Percentiles rank a stretch among this genome's conserved stretches.
Evolutionary conservation across 2,329 filamentous ascomycete species (phyloP).

Genomic region (Exophiala alcalophila): DNA sequence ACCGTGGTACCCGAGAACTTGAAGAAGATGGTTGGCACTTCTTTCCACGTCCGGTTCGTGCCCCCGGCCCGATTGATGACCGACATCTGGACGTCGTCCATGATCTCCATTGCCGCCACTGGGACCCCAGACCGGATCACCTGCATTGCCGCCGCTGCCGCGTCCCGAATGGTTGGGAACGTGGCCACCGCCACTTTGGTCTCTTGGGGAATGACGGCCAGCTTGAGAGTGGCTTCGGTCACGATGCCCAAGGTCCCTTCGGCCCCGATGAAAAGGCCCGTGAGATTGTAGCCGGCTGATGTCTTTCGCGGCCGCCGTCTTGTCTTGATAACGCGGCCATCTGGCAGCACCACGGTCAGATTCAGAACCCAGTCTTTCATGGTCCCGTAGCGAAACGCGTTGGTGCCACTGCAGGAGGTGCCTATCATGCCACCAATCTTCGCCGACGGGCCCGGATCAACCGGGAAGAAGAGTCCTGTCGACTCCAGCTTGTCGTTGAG

Average conservation of each 20-base stretch:
- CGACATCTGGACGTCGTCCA: constrained; percentile 85
- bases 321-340: constrained; percentile 68
- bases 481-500: constrained; percentile 72
- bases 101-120: constrained; percentile 76
- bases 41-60: constrained; percentile 62
- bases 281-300: constrained; percentile 80
- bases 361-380: constrained; percentile 76
- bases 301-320: constrained; percentile 73
- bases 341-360: constrained; percentile 67
- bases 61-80: constrained; percentile 73
- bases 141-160: constrained; percentile 68
- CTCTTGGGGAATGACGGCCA: constrained; percentile 72
- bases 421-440: constrained; percentile 61
- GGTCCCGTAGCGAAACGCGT: constrained; percentile 64
- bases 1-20: constrained; percentile 67
- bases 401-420: constrained; percentile 64
- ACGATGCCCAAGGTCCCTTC: constrained; percentile 79
- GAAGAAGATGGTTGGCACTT: constrained; percentile 77
- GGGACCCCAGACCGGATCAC: constrained; percentile 74
- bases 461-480: constrained; percentile 81
- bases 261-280: constrained; percentile 73
- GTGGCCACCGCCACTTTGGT: constrained; percentile 75
- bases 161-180: constrained; percentile 73
- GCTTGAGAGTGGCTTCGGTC: constrained; percentile 77
- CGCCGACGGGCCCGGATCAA: constrained; percentile 73